Conservation (phyloP, 2,329 filamentous ascomycete species). For the Fusarium sp. region DNA sequence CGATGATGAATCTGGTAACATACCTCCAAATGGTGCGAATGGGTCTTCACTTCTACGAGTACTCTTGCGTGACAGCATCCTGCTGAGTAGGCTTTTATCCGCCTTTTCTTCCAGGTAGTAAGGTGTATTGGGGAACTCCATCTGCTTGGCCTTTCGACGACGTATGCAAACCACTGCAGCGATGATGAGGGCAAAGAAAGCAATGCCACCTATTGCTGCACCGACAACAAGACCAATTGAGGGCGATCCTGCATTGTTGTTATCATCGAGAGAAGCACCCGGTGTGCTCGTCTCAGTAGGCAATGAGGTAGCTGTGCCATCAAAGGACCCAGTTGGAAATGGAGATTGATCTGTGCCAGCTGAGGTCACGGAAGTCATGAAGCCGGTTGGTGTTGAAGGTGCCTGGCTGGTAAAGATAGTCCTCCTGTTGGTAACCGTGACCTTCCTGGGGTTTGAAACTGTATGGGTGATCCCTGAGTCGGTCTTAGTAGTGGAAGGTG, state of each 20-base stretch:
- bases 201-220: constrained; percentile 47
- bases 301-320: constrained; percentile 9
- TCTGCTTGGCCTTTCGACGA: constrained; percentile 22
- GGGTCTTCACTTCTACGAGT: constrained; percentile 50
- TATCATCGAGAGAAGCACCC: neutral
- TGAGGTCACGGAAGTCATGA: constrained; percentile 16
- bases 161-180: constrained; percentile 41
- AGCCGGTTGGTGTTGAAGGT: constrained; percentile 26
- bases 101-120: constrained; percentile 48
- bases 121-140: constrained; percentile 11
- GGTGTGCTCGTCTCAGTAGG: constrained; percentile 23
- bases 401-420: constrained; percentile 47
- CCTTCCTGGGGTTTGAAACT: constrained; percentile 50
- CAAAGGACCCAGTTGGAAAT: constrained; percentile 20
- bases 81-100: constrained; percentile 28
- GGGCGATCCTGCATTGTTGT: constrained; percentile 25
- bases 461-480: constrained; percentile 55
- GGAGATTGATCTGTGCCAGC: constrained; percentile 2
- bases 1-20: constrained; percentile 25
- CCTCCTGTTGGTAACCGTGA: constrained; percentile 54
- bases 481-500: constrained; percentile 45
- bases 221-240: constrained; percentile 52
- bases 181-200: constrained; percentile 45
- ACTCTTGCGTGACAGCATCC: constrained; percentile 46
- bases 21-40: constrained; percentile 61